Percentiles rank a stretch among this genome's conserved stretches.
phyloP scores from a whole-genome alignment of 2,329 filamentous ascomycete species.

The Colletotrichum gloeosporioides region DNA sequence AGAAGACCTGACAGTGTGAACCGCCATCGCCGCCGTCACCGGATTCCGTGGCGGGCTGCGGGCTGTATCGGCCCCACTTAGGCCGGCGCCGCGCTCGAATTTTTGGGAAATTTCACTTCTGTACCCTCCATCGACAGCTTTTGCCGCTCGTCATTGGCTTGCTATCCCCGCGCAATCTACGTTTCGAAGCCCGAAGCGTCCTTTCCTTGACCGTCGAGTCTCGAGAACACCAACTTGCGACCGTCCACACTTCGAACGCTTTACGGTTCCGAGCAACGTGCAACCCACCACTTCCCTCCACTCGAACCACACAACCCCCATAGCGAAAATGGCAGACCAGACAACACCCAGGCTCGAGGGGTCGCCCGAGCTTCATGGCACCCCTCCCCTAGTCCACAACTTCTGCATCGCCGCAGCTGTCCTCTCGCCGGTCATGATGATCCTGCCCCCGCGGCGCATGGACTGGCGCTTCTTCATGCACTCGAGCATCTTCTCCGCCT shows the following conservation, averaged over 20 bases:
- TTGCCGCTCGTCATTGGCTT: neutral
- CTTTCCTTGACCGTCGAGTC: neutral
- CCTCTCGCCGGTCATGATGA: constrained; percentile 51
- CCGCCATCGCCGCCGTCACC: neutral
- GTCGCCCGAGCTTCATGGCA: constrained; percentile 6
- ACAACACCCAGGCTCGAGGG: constrained; percentile 8
- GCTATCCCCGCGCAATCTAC: neutral
- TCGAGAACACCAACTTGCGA: neutral
- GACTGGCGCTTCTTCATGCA: constrained; percentile 58
- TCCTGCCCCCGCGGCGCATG: constrained; percentile 56
- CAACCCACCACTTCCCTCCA: neutral
- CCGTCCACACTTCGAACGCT: no score
- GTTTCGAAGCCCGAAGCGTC: neutral
- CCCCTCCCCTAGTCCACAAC: constrained; percentile 48
- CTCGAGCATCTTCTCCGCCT: constrained; percentile 54
- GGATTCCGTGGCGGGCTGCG: neutral
- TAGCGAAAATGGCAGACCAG: constrained; percentile 6
- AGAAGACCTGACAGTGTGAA: neutral
- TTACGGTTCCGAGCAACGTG: neutral
- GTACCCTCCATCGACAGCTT: neutral
- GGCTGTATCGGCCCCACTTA: neutral
- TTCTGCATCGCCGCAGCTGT: constrained; percentile 53
- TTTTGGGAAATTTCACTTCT: constrained; percentile 2
- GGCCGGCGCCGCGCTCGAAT: neutral
- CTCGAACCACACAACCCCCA: neutral